Evolutionary conservation across 768 basidiomycete species (phyloP), one percentile per base, ranked within the genome.

Genomic region (Podaxis sp.): DNA sequence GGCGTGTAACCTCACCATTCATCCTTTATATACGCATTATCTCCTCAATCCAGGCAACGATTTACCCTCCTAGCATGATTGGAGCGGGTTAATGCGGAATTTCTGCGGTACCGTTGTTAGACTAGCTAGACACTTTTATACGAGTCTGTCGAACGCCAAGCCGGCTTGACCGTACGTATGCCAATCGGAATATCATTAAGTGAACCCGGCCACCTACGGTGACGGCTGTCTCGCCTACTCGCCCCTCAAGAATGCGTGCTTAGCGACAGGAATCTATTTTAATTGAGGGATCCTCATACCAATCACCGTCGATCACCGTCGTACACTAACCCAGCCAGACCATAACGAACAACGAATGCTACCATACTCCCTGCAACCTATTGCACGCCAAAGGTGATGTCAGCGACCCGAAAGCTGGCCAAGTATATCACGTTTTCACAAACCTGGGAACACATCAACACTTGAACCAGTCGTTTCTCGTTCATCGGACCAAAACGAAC

Each of bases 261-360:
- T 3, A 17, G n/a, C 1, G 9, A 46, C 9, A 22, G 26, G 49
- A 11, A 15, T 51, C 49, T 51, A 51, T 28, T 51, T 22, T 22
- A 5, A 51, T 51, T 22, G 48, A n/a, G 48, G 19, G 4, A 59
- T 57, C 13, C n/a, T 57, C 2, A 33, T 12, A 38, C 52, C 39
- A 52, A 74, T 79, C 71, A 95, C 71, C 93, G 79, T 72, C 96
- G 82, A 77, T 95, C 93, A 9, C 93, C 95, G 70, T 96, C 96
- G 72, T 97, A 99, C 49, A 97, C 83, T 59, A 96, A 80, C 52
- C 90, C 84, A 3, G 94, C 95, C 12, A 96, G 80, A 8, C 95
- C 96, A 69, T 99, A 98, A 68, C 96, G 82, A 36, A 99, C 84
- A 22, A 82, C 78, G 73, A 99, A 99, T 7, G 93, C 97, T 9